Conservation (phyloP, 176 grass and related monocot species). For the Urochloa ruziziensis region DNA sequence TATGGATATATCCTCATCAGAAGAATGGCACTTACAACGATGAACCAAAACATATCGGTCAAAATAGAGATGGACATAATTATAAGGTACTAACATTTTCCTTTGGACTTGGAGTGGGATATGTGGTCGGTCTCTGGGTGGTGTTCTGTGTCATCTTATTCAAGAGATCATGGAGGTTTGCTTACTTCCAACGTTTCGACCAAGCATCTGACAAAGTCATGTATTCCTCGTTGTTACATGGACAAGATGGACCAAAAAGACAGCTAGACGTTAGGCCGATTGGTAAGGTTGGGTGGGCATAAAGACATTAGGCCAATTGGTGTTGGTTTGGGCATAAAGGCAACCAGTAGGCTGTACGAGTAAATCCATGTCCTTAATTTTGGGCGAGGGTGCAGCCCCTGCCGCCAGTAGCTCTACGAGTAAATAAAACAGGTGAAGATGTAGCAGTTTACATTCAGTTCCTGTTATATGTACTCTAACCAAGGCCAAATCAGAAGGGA, state of each 20-base stretch:
- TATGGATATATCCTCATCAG: too few relatives aligned
- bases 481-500: too few relatives aligned
- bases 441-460: neutral
- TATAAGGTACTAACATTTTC: neutral
- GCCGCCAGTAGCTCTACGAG: neutral
- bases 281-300: neutral
- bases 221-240: neutral
- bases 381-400: neutral
- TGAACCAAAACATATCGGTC: neutral
- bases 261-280: neutral
- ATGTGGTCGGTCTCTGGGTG: slow-evolving; percentile 16
- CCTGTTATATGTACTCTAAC: neutral
- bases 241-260: neutral
- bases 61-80: neutral
- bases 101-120: neutral
- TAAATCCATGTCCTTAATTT: neutral
- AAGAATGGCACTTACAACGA: neutral
- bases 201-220: neutral
- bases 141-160: neutral
- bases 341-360: neutral
- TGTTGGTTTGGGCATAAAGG: neutral
- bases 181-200: neutral
- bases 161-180: neutral
- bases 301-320: neutral
- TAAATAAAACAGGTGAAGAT: neutral